Percentiles rank a stretch among this genome's conserved stretches.
phyloP scores from a whole-genome alignment of 129 eudicot genomes.

The Centrapalus pauciflorus region DNA sequence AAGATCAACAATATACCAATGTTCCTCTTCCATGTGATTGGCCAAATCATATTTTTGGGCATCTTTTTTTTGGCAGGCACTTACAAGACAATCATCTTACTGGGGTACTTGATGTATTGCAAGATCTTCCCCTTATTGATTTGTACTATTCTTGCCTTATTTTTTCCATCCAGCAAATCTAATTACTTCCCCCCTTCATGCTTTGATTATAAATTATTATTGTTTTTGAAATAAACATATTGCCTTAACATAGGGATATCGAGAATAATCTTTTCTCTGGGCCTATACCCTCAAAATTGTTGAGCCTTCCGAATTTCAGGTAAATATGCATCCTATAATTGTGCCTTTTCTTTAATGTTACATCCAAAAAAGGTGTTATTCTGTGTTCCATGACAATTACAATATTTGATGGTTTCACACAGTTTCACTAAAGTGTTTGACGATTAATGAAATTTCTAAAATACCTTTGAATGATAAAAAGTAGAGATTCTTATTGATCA shows the following conservation, averaged over 20 bases:
- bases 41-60: neutral
- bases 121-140: conserved; percentile 63
- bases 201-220: neutral
- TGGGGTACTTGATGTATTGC: conserved; percentile 61
- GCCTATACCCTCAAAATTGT: conserved; percentile 63
- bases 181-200: neutral
- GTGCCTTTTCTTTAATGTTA: neutral
- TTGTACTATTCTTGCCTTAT: conserved; percentile 40
- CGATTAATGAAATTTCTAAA: neutral
- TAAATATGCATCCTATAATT: conserved; percentile 14
- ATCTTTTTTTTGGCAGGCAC: conserved; percentile 36
- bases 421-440: neutral
- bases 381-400: no score
- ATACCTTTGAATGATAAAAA: neutral
- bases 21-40: neutral
- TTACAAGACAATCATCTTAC: conserved; percentile 63
- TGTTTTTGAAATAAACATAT: neutral
- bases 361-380: no score
- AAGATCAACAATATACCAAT: neutral
- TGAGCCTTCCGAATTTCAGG: conserved; percentile 70
- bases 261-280: conserved; percentile 84
- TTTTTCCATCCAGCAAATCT: conserved; percentile 6
- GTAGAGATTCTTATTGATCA: neutral
- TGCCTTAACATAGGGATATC: conserved; percentile 47
- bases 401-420: no score